Conservation (phyloP, 805 yeast species). For the Maudiozyma saulgeensis region DNA sequence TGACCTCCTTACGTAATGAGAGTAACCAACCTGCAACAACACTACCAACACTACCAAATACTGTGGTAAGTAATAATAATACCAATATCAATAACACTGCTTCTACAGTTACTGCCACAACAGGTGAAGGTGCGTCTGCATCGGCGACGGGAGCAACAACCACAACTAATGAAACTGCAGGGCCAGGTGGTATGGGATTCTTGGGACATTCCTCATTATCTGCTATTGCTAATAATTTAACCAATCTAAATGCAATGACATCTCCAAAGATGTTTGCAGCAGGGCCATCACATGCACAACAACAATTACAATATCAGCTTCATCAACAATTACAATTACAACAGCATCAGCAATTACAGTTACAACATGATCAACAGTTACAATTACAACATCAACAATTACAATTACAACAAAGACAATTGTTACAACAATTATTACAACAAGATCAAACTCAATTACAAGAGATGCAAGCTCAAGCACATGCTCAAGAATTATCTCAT, state of each 20-base stretch:
- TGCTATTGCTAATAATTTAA: background rate
- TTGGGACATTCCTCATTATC: background rate
- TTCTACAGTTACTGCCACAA: background rate
- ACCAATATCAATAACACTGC: background rate
- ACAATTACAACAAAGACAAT: constrained; percentile 17
- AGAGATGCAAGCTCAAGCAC: constrained; percentile 1
- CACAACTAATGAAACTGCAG: background rate
- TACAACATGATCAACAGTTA: constrained; percentile 20
- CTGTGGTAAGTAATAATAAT: background rate
- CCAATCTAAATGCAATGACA: background rate
- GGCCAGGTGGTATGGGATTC: background rate
- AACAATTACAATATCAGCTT: constrained; percentile 11
- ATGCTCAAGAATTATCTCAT: constrained; percentile 4
- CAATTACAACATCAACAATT: constrained; percentile 18
- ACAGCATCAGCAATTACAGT: constrained; percentile 12
- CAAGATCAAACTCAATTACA: constrained; percentile 6
- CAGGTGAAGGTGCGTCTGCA: too few species aligned
- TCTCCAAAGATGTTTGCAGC: constrained; percentile 1
- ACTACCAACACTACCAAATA: background rate
- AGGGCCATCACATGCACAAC: constrained; percentile 8
- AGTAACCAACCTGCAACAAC: background rate
- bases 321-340: constrained; percentile 16
- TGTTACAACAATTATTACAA: constrained; percentile 8
- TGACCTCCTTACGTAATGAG: background rate
- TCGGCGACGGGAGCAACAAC: background rate